These are phyloP conservation scores for Penicillium sp. DNA, from an alignment of 2,329 filamentous ascomycete species.

Conservation along the genomic window DNA sequence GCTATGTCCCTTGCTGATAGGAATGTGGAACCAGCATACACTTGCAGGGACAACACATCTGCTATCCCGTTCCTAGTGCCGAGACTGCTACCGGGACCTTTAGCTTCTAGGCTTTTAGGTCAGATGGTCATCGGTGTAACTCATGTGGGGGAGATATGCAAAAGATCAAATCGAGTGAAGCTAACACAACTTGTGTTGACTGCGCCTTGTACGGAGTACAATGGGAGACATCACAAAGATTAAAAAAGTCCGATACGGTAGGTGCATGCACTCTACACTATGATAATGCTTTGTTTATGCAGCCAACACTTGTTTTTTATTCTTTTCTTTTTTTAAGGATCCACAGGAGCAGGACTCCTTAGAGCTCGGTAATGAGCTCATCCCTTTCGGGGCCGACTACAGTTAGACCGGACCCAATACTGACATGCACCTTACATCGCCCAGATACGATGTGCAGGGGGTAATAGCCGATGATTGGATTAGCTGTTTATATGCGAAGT, in stretches of 20 bases:
- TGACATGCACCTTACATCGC: slow-evolving; percentile 29
- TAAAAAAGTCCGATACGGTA: background rate
- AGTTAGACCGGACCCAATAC: slow-evolving; percentile 17
- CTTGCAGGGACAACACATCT: slow-evolving; percentile 5
- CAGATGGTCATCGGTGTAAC: slow-evolving; percentile 1
- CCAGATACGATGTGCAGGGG: slow-evolving; percentile 18
- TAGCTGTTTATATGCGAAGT: slow-evolving; percentile 1
- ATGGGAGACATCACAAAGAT: background rate
- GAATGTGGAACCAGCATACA: slow-evolving; percentile 11
- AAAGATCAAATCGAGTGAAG: slow-evolving; percentile 1
- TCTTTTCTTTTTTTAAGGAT: slow-evolving; percentile 10
- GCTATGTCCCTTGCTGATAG: slow-evolving; percentile 7
- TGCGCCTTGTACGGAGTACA: slow-evolving; percentile 9
- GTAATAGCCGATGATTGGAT: slow-evolving; percentile 20
- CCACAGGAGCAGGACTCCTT: slow-evolving; percentile 10
- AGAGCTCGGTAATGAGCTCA: background rate
- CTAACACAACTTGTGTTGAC: background rate
- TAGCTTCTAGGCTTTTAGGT: background rate
- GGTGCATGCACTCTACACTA: background rate
- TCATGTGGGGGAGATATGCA: slow-evolving; percentile 7
- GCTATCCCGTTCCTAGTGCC: slow-evolving; percentile 2
- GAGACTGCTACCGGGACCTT: background rate
- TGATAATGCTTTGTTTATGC: background rate
- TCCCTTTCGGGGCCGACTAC: slow-evolving; percentile 5
- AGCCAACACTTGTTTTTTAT: slow-evolving; percentile 3